Conservation (phyloP, 1,284 basidiomycete genomes). For the Ustilago crameri region DNA sequence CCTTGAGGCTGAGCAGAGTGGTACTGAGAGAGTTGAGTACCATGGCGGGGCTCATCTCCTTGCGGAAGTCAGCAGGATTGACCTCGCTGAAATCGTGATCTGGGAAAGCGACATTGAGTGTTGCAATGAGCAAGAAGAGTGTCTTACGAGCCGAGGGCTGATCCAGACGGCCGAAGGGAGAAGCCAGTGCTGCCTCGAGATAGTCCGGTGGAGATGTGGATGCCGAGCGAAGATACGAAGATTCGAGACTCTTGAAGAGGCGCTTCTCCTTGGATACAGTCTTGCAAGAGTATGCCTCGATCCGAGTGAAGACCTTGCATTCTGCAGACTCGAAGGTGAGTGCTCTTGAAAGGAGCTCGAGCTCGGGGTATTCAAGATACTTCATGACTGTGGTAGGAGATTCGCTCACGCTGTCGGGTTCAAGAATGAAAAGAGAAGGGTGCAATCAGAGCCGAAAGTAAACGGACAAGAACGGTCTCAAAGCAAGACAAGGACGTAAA, state of each 20-base stretch:
- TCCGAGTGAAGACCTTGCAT: constrained; percentile 87
- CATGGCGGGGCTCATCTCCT: constrained; percentile 70
- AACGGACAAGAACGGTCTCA: background rate
- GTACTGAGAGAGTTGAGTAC: constrained; percentile 66
- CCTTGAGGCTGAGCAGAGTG: constrained; percentile 63
- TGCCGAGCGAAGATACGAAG: constrained; percentile 59
- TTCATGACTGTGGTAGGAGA: constrained; percentile 75
- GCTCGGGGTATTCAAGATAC: constrained; percentile 85
- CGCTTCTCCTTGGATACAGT: constrained; percentile 96
- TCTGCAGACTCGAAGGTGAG: constrained; percentile 80
- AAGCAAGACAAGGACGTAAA: constrained; percentile 9
- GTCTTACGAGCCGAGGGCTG: constrained; percentile 79
- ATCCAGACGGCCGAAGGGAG: constrained; percentile 70
- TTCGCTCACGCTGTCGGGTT: constrained; percentile 5
- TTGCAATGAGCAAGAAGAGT: constrained; percentile 91
- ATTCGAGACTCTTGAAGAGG: constrained; percentile 84
- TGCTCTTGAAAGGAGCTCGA: constrained; percentile 82
- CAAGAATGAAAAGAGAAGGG: background rate
- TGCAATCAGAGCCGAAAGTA: background rate
- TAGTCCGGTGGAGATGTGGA: constrained; percentile 64
- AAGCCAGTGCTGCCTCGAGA: constrained; percentile 61
- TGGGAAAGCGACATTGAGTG: constrained; percentile 95
- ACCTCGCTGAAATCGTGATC: constrained; percentile 97
- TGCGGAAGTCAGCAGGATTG: constrained; percentile 84
- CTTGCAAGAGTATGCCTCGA: constrained; percentile 98